These are phyloP conservation scores for Phalaenopsis aphrodite DNA, from an alignment of 106 monocot species.

Conservation along the genomic window DNA sequence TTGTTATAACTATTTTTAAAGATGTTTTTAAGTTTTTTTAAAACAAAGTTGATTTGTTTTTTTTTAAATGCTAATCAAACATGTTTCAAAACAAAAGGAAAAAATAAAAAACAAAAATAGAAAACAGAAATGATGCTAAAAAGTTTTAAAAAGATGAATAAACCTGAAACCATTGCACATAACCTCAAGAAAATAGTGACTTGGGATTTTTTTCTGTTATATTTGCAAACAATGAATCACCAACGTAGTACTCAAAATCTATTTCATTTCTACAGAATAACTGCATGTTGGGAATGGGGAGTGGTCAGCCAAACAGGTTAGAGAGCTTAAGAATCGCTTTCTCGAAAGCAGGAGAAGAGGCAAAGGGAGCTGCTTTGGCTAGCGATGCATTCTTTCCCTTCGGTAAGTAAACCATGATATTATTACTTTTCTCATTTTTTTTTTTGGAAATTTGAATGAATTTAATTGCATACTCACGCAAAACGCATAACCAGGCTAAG, in stretches of 20 bases:
- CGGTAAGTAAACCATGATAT: slow-evolving; percentile 32
- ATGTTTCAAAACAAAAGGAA: no score
- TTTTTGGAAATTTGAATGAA: no score
- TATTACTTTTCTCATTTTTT: not conserved
- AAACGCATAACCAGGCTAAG: no score
- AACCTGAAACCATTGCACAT: not conserved
- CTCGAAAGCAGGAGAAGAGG: slow-evolving; percentile 90
- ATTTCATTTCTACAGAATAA: slow-evolving; percentile 49
- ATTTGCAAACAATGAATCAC: not conserved
- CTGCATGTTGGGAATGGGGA: slow-evolving; percentile 98
- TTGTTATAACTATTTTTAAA: no score
- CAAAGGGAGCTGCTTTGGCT: slow-evolving; percentile 85
- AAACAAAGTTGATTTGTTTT: no score
- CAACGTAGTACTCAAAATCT: not conserved
- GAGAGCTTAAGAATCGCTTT: slow-evolving; percentile 90
- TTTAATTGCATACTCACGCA: no score
- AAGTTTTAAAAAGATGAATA: not conserved
- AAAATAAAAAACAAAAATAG: no score
- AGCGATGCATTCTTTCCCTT: slow-evolving; percentile 99
- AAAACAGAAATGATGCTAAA: no score
- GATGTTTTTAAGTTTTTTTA: no score
- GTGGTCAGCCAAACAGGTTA: slow-evolving; percentile 90
- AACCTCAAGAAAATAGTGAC: not conserved
- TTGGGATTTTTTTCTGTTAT: not conserved
- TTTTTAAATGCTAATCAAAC: no score